Evolutionary conservation across 2,329 filamentous ascomycete species (phyloP).

Genomic region (Apiospora pterosperma): DNA sequence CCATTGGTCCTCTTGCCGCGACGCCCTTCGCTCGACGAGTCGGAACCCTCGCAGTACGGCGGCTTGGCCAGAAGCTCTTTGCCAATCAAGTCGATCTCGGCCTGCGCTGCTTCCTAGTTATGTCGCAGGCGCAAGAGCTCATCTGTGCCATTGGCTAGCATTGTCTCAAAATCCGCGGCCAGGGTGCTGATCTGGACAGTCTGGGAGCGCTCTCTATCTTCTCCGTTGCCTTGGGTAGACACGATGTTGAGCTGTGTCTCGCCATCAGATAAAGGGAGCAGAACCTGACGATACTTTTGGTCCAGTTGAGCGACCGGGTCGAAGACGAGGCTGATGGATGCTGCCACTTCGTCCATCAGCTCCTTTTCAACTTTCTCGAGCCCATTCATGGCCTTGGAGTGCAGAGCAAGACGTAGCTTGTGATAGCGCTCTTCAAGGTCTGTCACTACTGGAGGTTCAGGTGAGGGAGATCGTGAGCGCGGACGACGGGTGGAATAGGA

Average conservation of each 20-base stretch:
- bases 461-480: conserved; percentile 8
- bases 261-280: background rate
- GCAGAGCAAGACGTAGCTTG: conserved; percentile 20
- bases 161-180: background rate
- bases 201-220: background rate
- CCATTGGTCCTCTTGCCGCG: conserved; percentile 12
- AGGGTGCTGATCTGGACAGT: conserved; percentile 9
- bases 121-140: conserved; percentile 21
- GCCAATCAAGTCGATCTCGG: conserved; percentile 18
- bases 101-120: conserved; percentile 19
- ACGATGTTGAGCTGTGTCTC: conserved; percentile 4
- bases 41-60: conserved; percentile 5
- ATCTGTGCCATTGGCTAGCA: conserved; percentile 10
- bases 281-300: background rate
- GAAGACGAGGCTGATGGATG: conserved; percentile 12
- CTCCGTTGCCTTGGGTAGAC: background rate
- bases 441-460: conserved; percentile 15
- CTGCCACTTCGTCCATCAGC: conserved; percentile 10
- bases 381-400: conserved; percentile 17
- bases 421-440: conserved; percentile 19
- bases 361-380: conserved; percentile 16
- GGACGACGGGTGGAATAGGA: conserved; percentile 4
- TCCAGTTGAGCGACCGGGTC: background rate
- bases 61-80: conserved; percentile 5
- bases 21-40: conserved; percentile 1